phyloP scores from a whole-genome alignment of 352 stramenopile genomes.

The Phytophthora cactorum region DNA sequence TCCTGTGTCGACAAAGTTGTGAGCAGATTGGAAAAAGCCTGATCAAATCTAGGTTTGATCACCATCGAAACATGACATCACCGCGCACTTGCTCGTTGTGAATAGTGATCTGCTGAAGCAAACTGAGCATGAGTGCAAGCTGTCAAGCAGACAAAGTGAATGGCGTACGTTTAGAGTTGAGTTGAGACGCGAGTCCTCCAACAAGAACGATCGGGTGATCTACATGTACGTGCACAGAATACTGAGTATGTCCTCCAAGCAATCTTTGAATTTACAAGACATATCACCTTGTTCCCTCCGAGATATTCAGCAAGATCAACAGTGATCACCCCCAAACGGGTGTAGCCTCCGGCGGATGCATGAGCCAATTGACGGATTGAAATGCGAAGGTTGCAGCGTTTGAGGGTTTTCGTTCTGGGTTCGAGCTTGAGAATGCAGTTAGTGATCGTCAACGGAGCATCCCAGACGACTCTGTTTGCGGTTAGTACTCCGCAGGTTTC shows the following conservation, averaged over 20 bases:
- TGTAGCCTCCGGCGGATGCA: slow-evolving; percentile 9
- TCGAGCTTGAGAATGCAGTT: slow-evolving; percentile 36
- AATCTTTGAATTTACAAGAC: too few relatives aligned
- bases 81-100: not conserved
- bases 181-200: slow-evolving; percentile 25
- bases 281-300: slow-evolving; percentile 14
- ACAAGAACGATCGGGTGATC: slow-evolving; percentile 26
- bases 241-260: too few relatives aligned
- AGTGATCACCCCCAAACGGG: slow-evolving; percentile 27
- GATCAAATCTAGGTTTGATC: not conserved
- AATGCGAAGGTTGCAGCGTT: slow-evolving; percentile 19
- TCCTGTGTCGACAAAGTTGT: too few relatives aligned
- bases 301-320: slow-evolving; percentile 47
- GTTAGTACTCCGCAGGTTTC: slow-evolving; percentile 25
- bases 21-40: too few relatives aligned
- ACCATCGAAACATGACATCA: not conserved
- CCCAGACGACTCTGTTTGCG: slow-evolving; percentile 1
- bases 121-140: not conserved
- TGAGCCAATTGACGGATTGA: too few relatives aligned
- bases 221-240: slow-evolving; percentile 9
- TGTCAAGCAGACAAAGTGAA: too few relatives aligned
- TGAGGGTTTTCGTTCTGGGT: slow-evolving; percentile 11
- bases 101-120: not conserved
- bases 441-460: slow-evolving; percentile 1
- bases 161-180: slow-evolving; percentile 29